Base-by-base conservation (phyloP, 805 yeast genomes). In the Candida ortonii region DNA sequence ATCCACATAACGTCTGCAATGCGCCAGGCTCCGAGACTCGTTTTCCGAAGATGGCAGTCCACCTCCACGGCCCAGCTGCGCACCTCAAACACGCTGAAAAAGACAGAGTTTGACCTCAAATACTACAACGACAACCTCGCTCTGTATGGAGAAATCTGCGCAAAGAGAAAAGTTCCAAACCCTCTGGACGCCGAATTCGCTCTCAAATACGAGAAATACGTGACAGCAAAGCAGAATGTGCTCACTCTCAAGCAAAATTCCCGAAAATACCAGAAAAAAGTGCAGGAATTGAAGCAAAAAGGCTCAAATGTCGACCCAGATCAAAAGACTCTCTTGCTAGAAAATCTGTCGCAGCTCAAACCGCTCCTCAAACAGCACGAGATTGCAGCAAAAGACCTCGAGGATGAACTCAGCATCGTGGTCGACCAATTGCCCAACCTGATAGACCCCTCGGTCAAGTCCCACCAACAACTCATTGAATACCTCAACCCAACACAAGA, bases 401-500 rank as follows among this genome's bases (percentile, higher is more conserved):
- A 75, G 12, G 53, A 60, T 5, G 47, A 54, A 3, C 55, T 80
- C 0, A 54, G 57, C 22, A 38, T 50, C 0, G 56, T 59, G 10
- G 73, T 75, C 1, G 77, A 73, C 7, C 53, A 64, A 0, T 57
- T 84, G n/a, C 95, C 95, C 0, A 84, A 84, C 49, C 52, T 71
- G 15, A 57, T 83, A 0, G 77, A 76, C 38, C 55, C 65, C 0
- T 47, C 68, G 0, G 85, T 77, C 0, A 61, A 63, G 1, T 42
- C 53, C 1, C 53, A 60, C 9, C 71, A 71, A 15, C 63, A 68
- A 16, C 50, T 80, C 1, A 70, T 76, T 5, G 64, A 68, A 18
- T 73, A 73, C 58, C 59, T 84, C 21, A 79, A 82, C 40, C 68
- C 76, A 16, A 40, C 48, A 2, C 55, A 53, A 14, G 57, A 50